Conservation (phyloP, 2,329 filamentous ascomycete genomes). For the Phyllachora maydis region DNA sequence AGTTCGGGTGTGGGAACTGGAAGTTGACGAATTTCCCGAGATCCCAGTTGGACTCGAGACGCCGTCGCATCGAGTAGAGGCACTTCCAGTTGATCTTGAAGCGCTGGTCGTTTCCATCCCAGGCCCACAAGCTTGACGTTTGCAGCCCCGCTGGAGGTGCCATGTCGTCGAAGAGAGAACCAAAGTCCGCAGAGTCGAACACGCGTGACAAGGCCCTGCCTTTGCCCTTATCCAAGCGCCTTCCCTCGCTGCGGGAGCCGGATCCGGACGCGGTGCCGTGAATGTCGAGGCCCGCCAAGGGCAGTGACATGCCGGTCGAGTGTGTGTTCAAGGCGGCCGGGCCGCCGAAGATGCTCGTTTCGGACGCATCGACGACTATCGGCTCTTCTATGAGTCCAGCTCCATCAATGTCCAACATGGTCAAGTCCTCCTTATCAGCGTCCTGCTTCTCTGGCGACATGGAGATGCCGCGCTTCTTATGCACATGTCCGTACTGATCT, state of each 20-base stretch:
- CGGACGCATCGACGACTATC: constrained; percentile 3
- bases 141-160: constrained; percentile 12
- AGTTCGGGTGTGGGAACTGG: constrained; percentile 67
- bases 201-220: no score
- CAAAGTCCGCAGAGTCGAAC: no score
- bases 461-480: constrained; percentile 32
- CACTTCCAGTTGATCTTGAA: constrained; percentile 79
- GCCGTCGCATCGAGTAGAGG: constrained; percentile 70
- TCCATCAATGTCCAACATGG: constrained; percentile 15
- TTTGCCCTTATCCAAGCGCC: constrained; percentile 1
- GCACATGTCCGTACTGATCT: constrained; percentile 24
- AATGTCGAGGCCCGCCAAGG: constrained; percentile 12
- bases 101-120: constrained; percentile 21
- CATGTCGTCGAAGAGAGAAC: constrained; percentile 11
- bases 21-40: constrained; percentile 68
- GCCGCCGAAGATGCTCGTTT: constrained; percentile 12
- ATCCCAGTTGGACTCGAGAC: constrained; percentile 82
- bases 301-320: constrained; percentile 6
- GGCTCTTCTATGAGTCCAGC: constrained; percentile 7
- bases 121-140: constrained; percentile 28
- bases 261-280: constrained; percentile 12
- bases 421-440: constrained; percentile 23
- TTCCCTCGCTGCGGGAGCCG: constrained; percentile 12
- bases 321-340: neutral
- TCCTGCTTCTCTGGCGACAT: constrained; percentile 13